A percentile compares a stretch with the other conserved stretches of the same genome.
These are phyloP conservation scores for Ceratocystis papillata DNA, from an alignment of 2,329 filamentous ascomycete species.

Conservation along the genomic window DNA sequence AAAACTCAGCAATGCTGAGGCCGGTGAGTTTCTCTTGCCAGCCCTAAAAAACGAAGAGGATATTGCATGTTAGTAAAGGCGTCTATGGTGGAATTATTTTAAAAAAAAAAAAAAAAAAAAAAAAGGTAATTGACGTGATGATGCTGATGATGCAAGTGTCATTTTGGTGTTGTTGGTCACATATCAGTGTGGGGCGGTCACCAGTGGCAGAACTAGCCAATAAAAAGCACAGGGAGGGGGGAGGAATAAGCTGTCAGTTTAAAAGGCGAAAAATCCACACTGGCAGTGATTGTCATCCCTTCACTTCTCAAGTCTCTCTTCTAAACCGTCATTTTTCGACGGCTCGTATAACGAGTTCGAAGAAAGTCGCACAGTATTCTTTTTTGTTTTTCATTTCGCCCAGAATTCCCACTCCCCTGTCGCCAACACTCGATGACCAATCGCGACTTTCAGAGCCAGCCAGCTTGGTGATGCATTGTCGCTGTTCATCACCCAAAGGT, in stretches of 20 bases:
- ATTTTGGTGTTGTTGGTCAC: neutral
- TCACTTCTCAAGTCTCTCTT: conserved; percentile 8
- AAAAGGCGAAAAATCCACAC: conserved; percentile 22
- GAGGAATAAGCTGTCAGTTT: conserved; percentile 18
- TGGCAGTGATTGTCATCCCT: conserved; percentile 17
- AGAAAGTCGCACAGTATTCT: neutral
- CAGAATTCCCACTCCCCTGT: neutral
- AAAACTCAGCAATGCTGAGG: conserved; percentile 76
- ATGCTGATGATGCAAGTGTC: neutral
- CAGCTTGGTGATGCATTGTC: neutral
- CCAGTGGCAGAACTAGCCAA: conserved; percentile 18
- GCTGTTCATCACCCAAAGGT: neutral
- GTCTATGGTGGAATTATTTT: neutral
- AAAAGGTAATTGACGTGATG: neutral
- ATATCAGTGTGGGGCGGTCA: conserved; percentile 21
- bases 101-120: neutral
- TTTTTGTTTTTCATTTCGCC: neutral
- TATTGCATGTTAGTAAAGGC: conserved; percentile 4
- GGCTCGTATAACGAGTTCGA: neutral
- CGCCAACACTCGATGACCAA: neutral
- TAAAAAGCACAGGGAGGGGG: neutral
- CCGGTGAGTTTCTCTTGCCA: conserved; percentile 89
- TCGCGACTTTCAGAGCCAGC: neutral
- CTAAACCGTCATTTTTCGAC: neutral
- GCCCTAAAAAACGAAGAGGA: conserved; percentile 44